Conservation (phyloP, 2,329 filamentous ascomycete species). For the Karstenula rhodostoma region DNA sequence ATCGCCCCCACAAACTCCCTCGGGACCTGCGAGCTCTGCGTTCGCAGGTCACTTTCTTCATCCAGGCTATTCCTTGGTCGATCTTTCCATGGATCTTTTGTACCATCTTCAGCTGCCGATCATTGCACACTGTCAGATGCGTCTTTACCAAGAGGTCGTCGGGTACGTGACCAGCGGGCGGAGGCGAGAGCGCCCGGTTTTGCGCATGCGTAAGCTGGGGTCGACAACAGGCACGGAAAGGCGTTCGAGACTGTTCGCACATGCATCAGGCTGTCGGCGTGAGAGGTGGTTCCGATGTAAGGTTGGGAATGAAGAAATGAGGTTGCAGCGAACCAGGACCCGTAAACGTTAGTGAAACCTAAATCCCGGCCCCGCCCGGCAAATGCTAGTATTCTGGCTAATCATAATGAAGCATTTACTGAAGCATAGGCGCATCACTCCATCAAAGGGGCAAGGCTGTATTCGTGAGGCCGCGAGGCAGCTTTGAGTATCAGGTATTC, state of each 20-base stretch:
- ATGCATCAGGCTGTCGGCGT: constrained; percentile 2
- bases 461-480: not conserved
- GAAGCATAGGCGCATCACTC: constrained; percentile 16
- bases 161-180: not conserved
- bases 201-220: not conserved
- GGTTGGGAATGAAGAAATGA: constrained; percentile 26
- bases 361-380: constrained; percentile 13
- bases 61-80: not conserved
- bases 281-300: constrained; percentile 19
- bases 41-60: constrained; percentile 12
- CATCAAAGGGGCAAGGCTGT: constrained; percentile 17
- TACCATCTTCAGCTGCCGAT: constrained; percentile 6
- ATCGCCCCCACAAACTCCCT: constrained; percentile 12
- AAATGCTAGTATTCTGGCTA: constrained; percentile 23
- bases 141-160: not conserved
- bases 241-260: constrained; percentile 13
- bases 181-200: not conserved
- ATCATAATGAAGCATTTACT: constrained; percentile 21
- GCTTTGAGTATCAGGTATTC: constrained; percentile 1
- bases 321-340: constrained; percentile 29
- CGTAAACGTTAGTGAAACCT: constrained; percentile 22
- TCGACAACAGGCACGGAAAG: not conserved
- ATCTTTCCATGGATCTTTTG: constrained; percentile 6
- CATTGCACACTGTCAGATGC: constrained; percentile 13
- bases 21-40: constrained; percentile 1